Evolutionary conservation across 139 green algal species (phyloP).

Genomic region (Yamagishiella unicocca): DNA sequence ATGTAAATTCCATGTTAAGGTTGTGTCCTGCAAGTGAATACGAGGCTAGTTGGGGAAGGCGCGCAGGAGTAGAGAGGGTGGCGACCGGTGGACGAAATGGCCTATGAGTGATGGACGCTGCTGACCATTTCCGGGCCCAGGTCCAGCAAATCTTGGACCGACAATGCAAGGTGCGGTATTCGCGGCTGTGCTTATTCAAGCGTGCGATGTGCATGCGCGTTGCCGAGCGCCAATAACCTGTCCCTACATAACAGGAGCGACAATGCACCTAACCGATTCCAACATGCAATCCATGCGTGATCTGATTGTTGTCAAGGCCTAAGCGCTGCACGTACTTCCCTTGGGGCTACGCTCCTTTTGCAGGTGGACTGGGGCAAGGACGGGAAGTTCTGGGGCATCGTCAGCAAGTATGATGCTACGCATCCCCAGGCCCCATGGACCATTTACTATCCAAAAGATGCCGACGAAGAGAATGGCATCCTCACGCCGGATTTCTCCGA

Average conservation of each 20-base stretch:
- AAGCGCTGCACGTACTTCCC: no score
- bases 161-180: conserved; percentile 7
- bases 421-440: conserved; percentile 24
- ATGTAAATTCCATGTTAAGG: no score
- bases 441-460: conserved; percentile 29
- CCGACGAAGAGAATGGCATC: conserved; percentile 30
- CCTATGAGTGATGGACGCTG: conserved; percentile 1
- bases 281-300: no score
- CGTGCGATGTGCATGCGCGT: no score
- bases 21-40: no score
- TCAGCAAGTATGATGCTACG: conserved; percentile 41
- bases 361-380: conserved; percentile 43
- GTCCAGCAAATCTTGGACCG: conserved; percentile 10
- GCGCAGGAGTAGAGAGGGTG: no score
- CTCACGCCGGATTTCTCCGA: conserved; percentile 9
- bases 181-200: not conserved
- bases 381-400: conserved; percentile 27
- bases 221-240: no score
- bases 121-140: conserved; percentile 1
- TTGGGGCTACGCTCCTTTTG: not conserved
- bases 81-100: no score
- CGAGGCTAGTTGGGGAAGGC: no score
- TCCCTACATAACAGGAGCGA: no score
- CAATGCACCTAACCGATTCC: no score
- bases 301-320: no score